Conservation (phyloP, 148 eudicot species). For the Rhododendron henanense region DNA sequence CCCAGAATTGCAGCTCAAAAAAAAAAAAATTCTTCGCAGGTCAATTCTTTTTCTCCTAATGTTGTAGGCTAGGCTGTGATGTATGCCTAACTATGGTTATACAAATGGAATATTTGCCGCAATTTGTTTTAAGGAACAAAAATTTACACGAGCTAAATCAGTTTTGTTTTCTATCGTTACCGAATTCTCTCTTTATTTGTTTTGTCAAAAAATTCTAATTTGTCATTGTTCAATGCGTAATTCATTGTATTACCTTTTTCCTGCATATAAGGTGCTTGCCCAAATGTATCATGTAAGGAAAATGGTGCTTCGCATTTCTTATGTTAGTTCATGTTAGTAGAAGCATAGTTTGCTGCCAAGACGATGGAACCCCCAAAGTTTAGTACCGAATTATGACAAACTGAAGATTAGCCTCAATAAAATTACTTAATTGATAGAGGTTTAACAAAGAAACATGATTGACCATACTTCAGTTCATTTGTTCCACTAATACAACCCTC, state of each 20-base stretch:
- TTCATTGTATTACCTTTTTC: background rate
- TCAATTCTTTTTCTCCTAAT: background rate
- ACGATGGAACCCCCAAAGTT: background rate
- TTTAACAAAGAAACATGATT: background rate
- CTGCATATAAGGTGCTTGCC: background rate
- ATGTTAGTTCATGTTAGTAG: no score
- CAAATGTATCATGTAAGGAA: background rate
- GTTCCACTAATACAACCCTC: background rate
- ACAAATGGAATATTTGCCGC: background rate
- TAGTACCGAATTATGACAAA: background rate
- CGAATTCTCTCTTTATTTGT: background rate
- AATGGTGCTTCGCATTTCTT: background rate
- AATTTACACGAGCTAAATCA: background rate
- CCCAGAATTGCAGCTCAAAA: background rate
- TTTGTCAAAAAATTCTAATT: background rate
- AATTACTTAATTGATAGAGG: background rate
- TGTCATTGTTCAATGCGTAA: background rate
- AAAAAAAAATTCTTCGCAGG: background rate
- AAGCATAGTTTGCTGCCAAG: background rate
- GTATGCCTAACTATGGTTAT: background rate
- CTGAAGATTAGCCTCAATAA: background rate
- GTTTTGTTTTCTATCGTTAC: background rate
- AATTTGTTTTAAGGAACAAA: background rate
- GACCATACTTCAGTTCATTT: background rate
- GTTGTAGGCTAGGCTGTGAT: background rate